These are phyloP conservation scores for Gaertneriomyces sp. DNA, from an alignment of 192 early-diverging fungal species.

Conservation along the genomic window DNA sequence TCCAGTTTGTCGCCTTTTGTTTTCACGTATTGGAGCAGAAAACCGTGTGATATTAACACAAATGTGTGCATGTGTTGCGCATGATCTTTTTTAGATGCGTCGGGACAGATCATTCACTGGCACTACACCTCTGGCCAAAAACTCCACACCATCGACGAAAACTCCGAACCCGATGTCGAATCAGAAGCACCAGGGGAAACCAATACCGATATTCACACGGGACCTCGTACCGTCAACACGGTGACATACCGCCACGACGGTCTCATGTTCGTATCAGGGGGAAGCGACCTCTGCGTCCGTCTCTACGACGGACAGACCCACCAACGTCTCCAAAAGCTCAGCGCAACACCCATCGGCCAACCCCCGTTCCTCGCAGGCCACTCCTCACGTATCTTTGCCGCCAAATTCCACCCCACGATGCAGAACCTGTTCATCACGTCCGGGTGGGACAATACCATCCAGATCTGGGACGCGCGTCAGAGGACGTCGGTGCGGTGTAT, in stretches of 20 bases:
- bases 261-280: conserved; percentile 40
- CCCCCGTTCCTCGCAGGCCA: conserved; percentile 37
- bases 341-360: conserved; percentile 16
- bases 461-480: conserved; percentile 52
- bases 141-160: conserved; percentile 39
- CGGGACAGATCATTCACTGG: conserved; percentile 51
- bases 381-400: conserved; percentile 51
- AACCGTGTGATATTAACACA: too few relatives aligned
- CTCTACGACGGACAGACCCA: conserved; percentile 40
- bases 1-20: not conserved
- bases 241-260: conserved; percentile 36
- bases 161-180: not conserved
- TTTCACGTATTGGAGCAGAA: not conserved
- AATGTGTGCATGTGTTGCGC: not conserved
- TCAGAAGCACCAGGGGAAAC: not conserved
- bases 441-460: conserved; percentile 59
- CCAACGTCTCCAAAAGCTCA: too few relatives aligned
- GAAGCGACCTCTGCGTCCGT: conserved; percentile 38
- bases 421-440: conserved; percentile 41
- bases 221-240: conserved; percentile 15
- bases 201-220: too few relatives aligned
- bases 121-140: conserved; percentile 47
- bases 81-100: conserved; percentile 37
- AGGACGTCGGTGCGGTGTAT: conserved; percentile 43
- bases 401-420: conserved; percentile 52